Evolutionary conservation across 2,329 filamentous ascomycete species (phyloP), one percentile per base, ranked within the genome.

Genomic region (Ophiognomonia clavigignenti-juglandacearum): DNA sequence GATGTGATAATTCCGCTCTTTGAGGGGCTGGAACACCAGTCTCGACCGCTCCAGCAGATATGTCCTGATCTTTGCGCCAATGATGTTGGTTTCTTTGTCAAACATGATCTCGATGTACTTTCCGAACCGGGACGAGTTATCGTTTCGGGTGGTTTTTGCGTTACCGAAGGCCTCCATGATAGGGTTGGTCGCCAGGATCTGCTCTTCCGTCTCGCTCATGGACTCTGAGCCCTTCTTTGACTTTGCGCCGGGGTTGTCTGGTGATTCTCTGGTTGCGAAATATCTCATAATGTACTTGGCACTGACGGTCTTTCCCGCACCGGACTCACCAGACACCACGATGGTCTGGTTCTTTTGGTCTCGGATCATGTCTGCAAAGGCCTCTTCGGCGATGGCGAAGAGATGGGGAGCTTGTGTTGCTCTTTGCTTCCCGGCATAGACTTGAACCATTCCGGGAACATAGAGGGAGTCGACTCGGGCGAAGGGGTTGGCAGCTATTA

Each of bases 101-200:
- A 98, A 98, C 89, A 97, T 92, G 64, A 98, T 98, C 72, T 98
- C 93, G 59, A 98, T 97, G 68, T 98, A 98, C 76, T 98, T 98
- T 66, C 93, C 93, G 69, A 98, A 98, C 61, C 93, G 83, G 35
- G 93, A 98, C 37, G 93, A 98, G 71, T 98, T 98, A 71, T 98
- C 93, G 72, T 98, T 98, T 65, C 93, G 81, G 10, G 93, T 98
- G n/a, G 93, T 98, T 73, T 98, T 98, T 45, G 93, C 93, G 73
- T 98, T 98, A 65, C 93, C 93, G 63, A 98, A 98, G 27, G 93
- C 92, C 80, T 98, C 93, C 93, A 98, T 98, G 65, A 98, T 96
- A 32, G 93, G 93, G 66, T 98, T 98, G 45, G 93, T 98, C 24
- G 93, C 93, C 57, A 98, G 73, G 63, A 98, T 98, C 66, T 95